Evolutionary conservation across 2,329 filamentous ascomycete species (phyloP).

Genomic region (Furcasterigmium sp.): DNA sequence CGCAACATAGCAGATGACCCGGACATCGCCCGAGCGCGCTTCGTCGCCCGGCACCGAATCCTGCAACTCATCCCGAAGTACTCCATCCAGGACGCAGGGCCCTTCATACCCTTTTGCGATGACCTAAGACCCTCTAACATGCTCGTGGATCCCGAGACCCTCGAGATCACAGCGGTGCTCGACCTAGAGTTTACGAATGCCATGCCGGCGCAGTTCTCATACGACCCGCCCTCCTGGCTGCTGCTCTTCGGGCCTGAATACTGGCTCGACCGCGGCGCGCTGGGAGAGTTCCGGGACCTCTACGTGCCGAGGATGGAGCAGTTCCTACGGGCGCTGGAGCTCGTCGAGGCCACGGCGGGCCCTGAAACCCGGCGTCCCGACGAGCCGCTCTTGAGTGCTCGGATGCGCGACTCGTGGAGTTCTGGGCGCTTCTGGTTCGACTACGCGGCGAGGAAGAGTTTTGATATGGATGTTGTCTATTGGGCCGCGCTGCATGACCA

Average conservation of each 20-base stretch:
- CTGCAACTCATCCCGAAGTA: conserved; percentile 23
- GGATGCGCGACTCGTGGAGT: conserved; percentile 29
- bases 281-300: conserved; percentile 11
- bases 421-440: conserved; percentile 30
- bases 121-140: conserved; percentile 32
- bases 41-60: conserved; percentile 26
- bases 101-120: conserved; percentile 32
- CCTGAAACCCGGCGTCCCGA: too few relatives aligned
- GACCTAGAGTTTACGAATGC: conserved; percentile 35
- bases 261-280: conserved; percentile 14
- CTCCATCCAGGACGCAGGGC: conserved; percentile 20
- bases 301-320: conserved; percentile 9
- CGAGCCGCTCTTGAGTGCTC: conserved; percentile 11
- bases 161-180: conserved; percentile 28
- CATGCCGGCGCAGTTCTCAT: conserved; percentile 31
- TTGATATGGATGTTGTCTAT: conserved; percentile 28
- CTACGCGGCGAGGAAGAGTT: conserved; percentile 16
- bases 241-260: conserved; percentile 18
- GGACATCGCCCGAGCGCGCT: conserved; percentile 20
- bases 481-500: conserved; percentile 20
- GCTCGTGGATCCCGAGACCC: conserved; percentile 26
- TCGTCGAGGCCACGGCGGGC: conserved; percentile 4
- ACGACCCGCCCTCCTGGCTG: conserved; percentile 34
- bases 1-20: conserved; percentile 23
- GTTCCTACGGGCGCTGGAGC: conserved; percentile 9